Conservation (phyloP, 2,329 filamentous ascomycete species). For the Calonectria montana region DNA sequence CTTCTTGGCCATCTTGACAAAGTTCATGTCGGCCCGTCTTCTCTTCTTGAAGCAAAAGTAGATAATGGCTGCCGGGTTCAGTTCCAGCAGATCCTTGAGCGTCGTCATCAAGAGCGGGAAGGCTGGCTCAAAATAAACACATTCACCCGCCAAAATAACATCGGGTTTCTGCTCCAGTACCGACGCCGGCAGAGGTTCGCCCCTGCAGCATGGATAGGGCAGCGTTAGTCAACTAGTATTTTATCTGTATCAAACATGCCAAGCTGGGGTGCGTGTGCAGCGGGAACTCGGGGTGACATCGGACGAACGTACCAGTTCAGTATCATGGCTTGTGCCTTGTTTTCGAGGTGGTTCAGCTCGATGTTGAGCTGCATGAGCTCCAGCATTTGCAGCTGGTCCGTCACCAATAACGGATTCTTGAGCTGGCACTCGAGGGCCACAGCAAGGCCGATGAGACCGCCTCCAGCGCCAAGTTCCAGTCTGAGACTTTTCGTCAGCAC, state of each 20-base stretch:
- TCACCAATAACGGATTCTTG: slow-evolving; percentile 74
- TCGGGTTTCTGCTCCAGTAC: slow-evolving; percentile 72
- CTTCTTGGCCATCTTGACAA: slow-evolving; percentile 78
- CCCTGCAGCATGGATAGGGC: slow-evolving; percentile 56
- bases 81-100: slow-evolving; percentile 76
- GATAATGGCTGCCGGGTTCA: slow-evolving; percentile 73
- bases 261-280: slow-evolving; percentile 12
- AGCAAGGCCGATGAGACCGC: slow-evolving; percentile 82
- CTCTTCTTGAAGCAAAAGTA: slow-evolving; percentile 97
- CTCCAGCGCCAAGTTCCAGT: slow-evolving; percentile 91
- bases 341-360: slow-evolving; percentile 77
- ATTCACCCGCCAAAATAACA: slow-evolving; percentile 93
- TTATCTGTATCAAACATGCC: slow-evolving; percentile 12
- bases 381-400: slow-evolving; percentile 89
- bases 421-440: slow-evolving; percentile 68
- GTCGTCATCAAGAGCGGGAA: slow-evolving; percentile 89
- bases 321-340: slow-evolving; percentile 73
- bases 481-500: slow-evolving; percentile 58
- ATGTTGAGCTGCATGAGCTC: slow-evolving; percentile 89
- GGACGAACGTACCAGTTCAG: slow-evolving; percentile 78
- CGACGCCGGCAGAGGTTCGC: slow-evolving; percentile 66
- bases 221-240: slow-evolving; percentile 33
- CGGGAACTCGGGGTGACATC: slow-evolving; percentile 35
- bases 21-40: slow-evolving; percentile 81
- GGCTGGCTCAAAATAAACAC: slow-evolving; percentile 96